Evolutionary conservation across 208 protist species (phyloP), one percentile per base, ranked within the genome.

Genomic region (Leishmania lainsoni): DNA sequence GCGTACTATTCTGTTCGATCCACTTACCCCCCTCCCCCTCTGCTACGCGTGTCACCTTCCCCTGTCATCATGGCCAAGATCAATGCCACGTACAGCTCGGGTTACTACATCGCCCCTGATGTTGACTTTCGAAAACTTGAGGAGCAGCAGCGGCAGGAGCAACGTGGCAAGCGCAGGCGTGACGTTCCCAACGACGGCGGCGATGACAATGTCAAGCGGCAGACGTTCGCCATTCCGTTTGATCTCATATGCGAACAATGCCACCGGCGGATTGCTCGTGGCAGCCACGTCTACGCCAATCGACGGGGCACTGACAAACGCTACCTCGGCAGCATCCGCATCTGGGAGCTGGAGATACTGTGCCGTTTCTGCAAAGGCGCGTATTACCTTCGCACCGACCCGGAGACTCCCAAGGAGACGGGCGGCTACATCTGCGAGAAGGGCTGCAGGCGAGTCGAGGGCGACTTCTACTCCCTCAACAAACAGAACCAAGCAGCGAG

Each of bases 151-250:
- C 52, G 83, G 20, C 66, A 70, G 29, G 86, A 95, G 79, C 72
- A 89, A 66, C 90, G 87, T 45, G 82, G 86, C 39, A 84, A 92
- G 81, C 90, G 83, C 5, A 78, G 80, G 45, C 78, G 84, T 17
- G 80, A 79, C 39, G 83, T 32, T 5, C 48, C 73, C 3, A 77
- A 61, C 22, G 80, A 81, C 42, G 75, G 22, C 52, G 86, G 63
- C 26, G 84, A 85, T 29, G 81, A 83, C 29, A 84, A 87, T 16
- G 88, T 83, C 48, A 92, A 92, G 72, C 87, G 93, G 9, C 92
- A 95, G 51, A 97, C 93, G 8, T 97, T 97, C 76, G 93, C 92
- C 52, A 93, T 97, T 35, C 93, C 93, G 17, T 97, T 97, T 65
- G 90, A 95, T 74, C 32, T 95, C 22, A 88, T 93, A 70, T 97